phyloP scores from a whole-genome alignment of 441 rosid species.

The Raphanus hybrid region DNA sequence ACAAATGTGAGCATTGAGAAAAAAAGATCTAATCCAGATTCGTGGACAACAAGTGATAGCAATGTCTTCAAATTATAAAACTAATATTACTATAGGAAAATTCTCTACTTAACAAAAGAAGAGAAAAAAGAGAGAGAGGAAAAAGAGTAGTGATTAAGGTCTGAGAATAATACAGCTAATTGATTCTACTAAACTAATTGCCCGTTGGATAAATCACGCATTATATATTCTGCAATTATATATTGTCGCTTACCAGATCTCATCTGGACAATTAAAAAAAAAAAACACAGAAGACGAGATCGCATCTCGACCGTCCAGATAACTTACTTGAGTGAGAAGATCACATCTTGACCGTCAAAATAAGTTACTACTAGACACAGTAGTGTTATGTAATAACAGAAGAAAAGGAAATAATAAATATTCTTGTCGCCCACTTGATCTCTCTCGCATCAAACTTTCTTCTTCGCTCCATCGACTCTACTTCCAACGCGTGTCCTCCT shows the following conservation, averaged over 20 bases:
- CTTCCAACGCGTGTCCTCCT: too few relatives aligned
- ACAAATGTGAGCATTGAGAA: neutral
- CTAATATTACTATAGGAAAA: neutral
- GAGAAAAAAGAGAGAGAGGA: neutral
- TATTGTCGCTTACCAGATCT: too few relatives aligned
- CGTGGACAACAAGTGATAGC: neutral
- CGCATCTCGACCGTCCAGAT: too few relatives aligned
- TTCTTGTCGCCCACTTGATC: constrained; percentile 26
- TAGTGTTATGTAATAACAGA: neutral
- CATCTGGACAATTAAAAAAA: neutral
- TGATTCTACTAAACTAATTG: neutral
- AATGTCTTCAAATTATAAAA: neutral
- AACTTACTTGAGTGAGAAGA: too few relatives aligned
- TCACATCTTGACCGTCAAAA: constrained; percentile 11
- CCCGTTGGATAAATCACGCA: too few relatives aligned
- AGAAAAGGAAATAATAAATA: neutral
- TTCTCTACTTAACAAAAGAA: neutral
- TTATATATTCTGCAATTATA: too few relatives aligned
- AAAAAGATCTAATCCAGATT: neutral
- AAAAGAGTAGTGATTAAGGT: neutral
- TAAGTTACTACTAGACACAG: neutral
- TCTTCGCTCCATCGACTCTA: too few relatives aligned
- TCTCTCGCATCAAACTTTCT: too few relatives aligned
- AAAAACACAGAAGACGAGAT: neutral
- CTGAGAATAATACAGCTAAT: neutral